A percentile compares a stretch with the other conserved stretches of the same genome.
Evolutionary conservation across 2,329 filamentous ascomycete species (phyloP).

Genomic region (Fusarium zealandicum): DNA sequence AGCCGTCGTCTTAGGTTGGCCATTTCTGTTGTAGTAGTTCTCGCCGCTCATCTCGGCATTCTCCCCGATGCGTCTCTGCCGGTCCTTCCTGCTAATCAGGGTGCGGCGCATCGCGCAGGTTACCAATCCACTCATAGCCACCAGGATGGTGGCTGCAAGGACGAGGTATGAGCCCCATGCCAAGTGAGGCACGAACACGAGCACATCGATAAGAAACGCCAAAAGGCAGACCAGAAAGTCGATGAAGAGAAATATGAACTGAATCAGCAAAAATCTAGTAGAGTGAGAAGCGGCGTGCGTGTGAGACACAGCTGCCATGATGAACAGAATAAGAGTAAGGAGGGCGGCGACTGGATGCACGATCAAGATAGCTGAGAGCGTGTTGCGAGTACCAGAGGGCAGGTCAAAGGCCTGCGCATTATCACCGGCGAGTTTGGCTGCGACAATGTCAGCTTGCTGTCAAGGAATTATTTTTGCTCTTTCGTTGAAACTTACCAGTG

Average conservation of each 20-base stretch:
- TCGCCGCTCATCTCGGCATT: constrained; percentile 98
- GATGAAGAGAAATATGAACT: constrained; percentile 87
- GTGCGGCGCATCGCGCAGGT: constrained; percentile 96
- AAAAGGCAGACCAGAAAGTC: constrained; percentile 84
- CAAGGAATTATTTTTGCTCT: neutral
- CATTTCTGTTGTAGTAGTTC: constrained; percentile 82
- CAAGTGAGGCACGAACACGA: constrained; percentile 93
- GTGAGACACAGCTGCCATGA: constrained; percentile 81
- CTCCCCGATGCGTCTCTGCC: constrained; percentile 88
- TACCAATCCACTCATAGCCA: constrained; percentile 81
- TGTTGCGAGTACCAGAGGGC: constrained; percentile 59
- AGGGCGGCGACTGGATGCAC: constrained; percentile 91
- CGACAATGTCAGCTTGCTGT: constrained; percentile 19
- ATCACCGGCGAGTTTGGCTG: constrained; percentile 40
- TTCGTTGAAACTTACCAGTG: constrained; percentile 66
- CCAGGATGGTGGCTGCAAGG: constrained; percentile 84
- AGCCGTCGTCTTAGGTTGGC: constrained; percentile 56
- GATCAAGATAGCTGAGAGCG: constrained; percentile 87
- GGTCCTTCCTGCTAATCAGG: constrained; percentile 88
- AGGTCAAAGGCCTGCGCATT: constrained; percentile 62
- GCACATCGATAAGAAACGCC: constrained; percentile 90
- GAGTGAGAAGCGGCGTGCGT: constrained; percentile 90
- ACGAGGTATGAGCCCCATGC: constrained; percentile 95
- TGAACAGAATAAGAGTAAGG: constrained; percentile 83
- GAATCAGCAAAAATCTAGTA: constrained; percentile 80